Evolutionary conservation across 164 flowering plant genomes (phyloP), one percentile per base, ranked within the genome.

Genomic region (Stephania cephalantha): DNA sequence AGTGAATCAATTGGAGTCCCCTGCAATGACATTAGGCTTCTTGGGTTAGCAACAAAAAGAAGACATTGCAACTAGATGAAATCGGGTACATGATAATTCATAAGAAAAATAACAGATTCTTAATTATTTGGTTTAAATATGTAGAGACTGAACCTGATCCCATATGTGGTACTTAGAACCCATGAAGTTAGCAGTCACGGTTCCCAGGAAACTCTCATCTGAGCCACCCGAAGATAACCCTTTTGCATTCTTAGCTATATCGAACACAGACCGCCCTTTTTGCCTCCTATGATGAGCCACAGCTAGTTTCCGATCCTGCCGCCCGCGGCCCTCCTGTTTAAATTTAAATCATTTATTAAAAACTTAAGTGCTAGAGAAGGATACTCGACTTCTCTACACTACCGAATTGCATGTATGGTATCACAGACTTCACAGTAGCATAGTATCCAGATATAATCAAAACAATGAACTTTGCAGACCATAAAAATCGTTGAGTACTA

Each of bases 131-230:
- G 11, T 11, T 18, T 18, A 44, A 25, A 31, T 22, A 20, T 46
- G 30, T 73, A 18, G 29, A 58, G 46, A 75, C 70, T 20, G 13
- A 48, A 92, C 98, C 97, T 95, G 91, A 76, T 90, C 91, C 94
- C 95, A 90, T 44, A 95, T 87, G 52, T 83, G 82, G 78, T 95
- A 93, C 66, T 85, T 91, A 69, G 98, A 91, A 46, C 98, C 98
- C 81, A 93, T 75, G 78, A 95, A 83, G 76, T 95, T 95, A 30
- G 97, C 85, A 15, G 87, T 88, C 63, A 95, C 80, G 11, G 75
- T 81, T 52, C 98, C 97, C 70, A 91, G 73, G 25, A 84, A 87
- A 72, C 89, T 85, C 70, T 93, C 97, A 86, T 93, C 98, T 44
- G 89, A 81, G 52, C 61, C 77, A 69, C 65, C 77, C 63, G 83